Evolutionary conservation across 805 yeast species (phyloP).

Genomic region (Jamesozyma rosinii): DNA sequence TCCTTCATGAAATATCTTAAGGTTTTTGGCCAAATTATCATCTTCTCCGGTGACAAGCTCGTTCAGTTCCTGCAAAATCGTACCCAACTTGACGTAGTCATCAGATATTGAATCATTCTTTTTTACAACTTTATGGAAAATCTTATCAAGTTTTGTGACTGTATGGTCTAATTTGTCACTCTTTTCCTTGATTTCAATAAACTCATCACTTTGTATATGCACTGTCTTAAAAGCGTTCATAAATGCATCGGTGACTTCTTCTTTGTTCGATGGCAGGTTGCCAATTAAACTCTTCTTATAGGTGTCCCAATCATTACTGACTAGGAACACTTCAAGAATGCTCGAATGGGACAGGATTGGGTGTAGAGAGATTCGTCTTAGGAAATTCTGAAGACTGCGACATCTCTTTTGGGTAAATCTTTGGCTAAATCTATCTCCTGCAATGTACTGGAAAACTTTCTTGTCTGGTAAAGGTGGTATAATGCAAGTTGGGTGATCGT

Average conservation of each 20-base stretch:
- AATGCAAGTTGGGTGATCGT: constrained; percentile 76
- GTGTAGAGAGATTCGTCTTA: constrained; percentile 65
- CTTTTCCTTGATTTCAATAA: constrained; percentile 72
- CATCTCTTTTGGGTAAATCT: constrained; percentile 81
- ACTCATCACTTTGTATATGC: constrained; percentile 59
- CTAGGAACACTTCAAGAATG: constrained; percentile 34
- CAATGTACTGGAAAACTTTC: constrained; percentile 79
- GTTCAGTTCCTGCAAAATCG: constrained; percentile 61
- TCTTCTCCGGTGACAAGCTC: constrained; percentile 40
- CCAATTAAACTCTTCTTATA: constrained; percentile 23
- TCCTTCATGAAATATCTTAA: constrained; percentile 40
- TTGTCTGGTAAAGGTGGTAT: constrained; percentile 94
- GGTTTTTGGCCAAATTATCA: constrained; percentile 24
- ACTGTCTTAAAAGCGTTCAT: constrained; percentile 89
- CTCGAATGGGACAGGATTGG: constrained; percentile 62
- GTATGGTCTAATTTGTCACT: constrained; percentile 81
- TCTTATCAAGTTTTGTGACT: constrained; percentile 64
- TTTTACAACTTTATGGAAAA: constrained; percentile 62
- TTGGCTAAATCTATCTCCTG: constrained; percentile 83
- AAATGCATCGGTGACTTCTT: constrained; percentile 79
- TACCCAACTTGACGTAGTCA: constrained; percentile 64
- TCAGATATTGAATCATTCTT: constrained; percentile 63
- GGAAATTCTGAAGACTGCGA: constrained; percentile 66
- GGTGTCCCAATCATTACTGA: constrained; percentile 29
- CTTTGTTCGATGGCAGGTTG: constrained; percentile 31